Evolutionary conservation across 345 rosid genomes (phyloP), one percentile per base, ranked within the genome.

Genomic region (sweet orange (Citrus sinensis)): DNA sequence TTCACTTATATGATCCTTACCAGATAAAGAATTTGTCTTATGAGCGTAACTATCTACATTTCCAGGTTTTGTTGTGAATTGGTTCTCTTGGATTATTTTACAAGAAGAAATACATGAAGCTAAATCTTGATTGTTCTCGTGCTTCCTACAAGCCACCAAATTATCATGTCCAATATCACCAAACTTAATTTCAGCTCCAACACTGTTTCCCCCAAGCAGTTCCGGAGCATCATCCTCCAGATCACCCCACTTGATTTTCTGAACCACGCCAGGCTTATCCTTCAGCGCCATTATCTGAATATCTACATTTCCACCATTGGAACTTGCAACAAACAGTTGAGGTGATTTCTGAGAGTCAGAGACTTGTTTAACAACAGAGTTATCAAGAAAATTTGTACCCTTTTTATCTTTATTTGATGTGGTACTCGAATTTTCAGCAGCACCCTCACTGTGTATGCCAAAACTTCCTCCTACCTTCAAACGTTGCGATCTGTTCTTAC

Each of bases 211-310:
- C 77, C 60, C 70, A 79, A 76, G 80, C 24, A 17, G 71, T 37
- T 79, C 66, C 70, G 85, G 68, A 83, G 80, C 80, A 79, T 88
- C 88, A 67, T 86, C 88, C 79, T 88, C 92, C 71, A 88, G 82
- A 86, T 84, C 91, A 68, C 90, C 93, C 91, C 89, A 83, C 83
- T 82, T 91, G 74, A 91, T 84, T 71, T 87, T 91, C 35, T 84
- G 89, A 80, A 83, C 75, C 40, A 68, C 73, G 34, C 66, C 67
- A 70, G 80, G 78, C 71, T 81, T 83, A 66, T 80, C 81, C 42
- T 73, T 76, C 61, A 11, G 81, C 27, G 54, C 56, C 13, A 49
- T 27, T 67, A 70, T 79, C 70, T 42, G 73, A 67, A 63, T 67
- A 79, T 64, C 82, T 42, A 25, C 79, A 37, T 24, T 76, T 78